Conservation (phyloP, 306 rosid genomes). For the Cucurbita moschata region DNA sequence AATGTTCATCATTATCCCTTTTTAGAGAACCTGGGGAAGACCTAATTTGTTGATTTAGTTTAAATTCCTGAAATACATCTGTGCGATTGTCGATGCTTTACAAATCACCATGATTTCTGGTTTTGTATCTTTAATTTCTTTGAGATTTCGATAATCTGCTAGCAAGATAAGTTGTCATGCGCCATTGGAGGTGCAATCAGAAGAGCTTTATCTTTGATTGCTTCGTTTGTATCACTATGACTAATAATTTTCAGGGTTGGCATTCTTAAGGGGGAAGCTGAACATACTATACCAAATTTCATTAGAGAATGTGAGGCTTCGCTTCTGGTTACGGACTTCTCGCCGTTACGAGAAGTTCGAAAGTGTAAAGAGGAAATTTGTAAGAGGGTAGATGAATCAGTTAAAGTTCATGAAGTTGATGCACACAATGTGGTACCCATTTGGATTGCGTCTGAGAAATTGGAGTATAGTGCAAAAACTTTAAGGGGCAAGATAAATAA, state of each 20-base stretch:
- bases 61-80: neutral
- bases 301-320: constrained; percentile 75
- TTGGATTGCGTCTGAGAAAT: constrained; percentile 77
- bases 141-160: neutral
- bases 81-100: neutral
- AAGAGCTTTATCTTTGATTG: neutral
- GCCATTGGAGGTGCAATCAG: too few relatives aligned
- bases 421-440: constrained; percentile 81
- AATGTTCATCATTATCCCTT: neutral
- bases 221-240: neutral
- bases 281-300: constrained; percentile 56
- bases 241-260: constrained; percentile 4
- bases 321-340: constrained; percentile 68
- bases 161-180: too few relatives aligned
- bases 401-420: constrained; percentile 73
- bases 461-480: constrained; percentile 83
- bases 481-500: constrained; percentile 70
- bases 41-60: neutral
- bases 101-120: neutral
- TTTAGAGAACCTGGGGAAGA: neutral
- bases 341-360: constrained; percentile 54
- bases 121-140: neutral
- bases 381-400: constrained; percentile 41
- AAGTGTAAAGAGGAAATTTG: constrained; percentile 66
- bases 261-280: constrained; percentile 61